Evolutionary conservation across 208 protist genomes (phyloP).

Genomic region (Wallacemonas sp.): DNA sequence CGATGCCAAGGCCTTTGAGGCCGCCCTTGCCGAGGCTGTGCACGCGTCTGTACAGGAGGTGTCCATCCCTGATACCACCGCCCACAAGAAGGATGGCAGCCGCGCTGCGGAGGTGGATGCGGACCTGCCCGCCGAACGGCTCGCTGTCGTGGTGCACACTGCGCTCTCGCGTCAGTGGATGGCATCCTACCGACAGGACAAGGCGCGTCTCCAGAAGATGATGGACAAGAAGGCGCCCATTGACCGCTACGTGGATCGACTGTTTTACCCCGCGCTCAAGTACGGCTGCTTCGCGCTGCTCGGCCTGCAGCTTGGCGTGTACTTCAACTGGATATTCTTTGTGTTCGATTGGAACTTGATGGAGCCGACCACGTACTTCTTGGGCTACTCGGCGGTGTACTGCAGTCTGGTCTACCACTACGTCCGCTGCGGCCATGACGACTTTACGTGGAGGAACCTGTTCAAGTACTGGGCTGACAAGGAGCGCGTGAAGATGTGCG

Average conservation of each 20-base stretch:
- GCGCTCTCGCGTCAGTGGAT: slow-evolving; percentile 2
- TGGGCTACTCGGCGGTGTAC: slow-evolving; percentile 71
- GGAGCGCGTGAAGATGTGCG: slow-evolving; percentile 40
- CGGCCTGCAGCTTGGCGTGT: slow-evolving; percentile 59
- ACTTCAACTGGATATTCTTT: slow-evolving; percentile 87
- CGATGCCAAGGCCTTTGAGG: slow-evolving; percentile 18
- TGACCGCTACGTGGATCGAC: slow-evolving; percentile 39
- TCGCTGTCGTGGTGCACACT: slow-evolving; percentile 12
- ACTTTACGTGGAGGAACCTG: slow-evolving; percentile 63
- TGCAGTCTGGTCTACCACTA: slow-evolving; percentile 72
- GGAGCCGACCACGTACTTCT: slow-evolving; percentile 86
- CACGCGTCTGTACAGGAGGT: slow-evolving; percentile 8
- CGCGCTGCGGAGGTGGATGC: background rate
- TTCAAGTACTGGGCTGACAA: slow-evolving; percentile 36
- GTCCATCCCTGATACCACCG: background rate
- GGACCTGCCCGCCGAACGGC: background rate
- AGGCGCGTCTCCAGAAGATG: slow-evolving; percentile 30
- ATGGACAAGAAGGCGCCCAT: slow-evolving; percentile 36
- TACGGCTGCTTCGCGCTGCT: slow-evolving; percentile 50
- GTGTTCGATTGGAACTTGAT: slow-evolving; percentile 90
- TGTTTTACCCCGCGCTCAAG: slow-evolving; percentile 50
- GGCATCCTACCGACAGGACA: background rate
- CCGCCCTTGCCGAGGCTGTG: slow-evolving; percentile 2
- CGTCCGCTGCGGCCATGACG: slow-evolving; percentile 40
- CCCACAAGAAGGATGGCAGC: background rate